Percentiles rank a stretch among this genome's conserved stretches.
These are phyloP conservation scores for Xylaria polymorpha DNA, from an alignment of 2,329 filamentous ascomycete species.

Conservation along the genomic window DNA sequence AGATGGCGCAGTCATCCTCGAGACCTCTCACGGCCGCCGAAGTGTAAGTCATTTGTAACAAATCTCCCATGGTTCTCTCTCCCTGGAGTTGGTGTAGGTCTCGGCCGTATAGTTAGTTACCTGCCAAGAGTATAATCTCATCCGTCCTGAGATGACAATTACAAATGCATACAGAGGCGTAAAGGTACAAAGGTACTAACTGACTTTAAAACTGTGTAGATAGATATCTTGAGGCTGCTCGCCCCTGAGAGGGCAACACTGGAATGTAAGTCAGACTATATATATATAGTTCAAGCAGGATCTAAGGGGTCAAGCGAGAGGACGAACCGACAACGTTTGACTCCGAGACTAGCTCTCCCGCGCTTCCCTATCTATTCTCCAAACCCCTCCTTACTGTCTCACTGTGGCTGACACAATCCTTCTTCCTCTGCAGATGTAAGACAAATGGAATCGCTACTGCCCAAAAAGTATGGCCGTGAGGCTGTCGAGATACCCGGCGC, in stretches of 20 bases:
- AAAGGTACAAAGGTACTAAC: constrained; percentile 11
- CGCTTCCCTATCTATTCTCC: background rate
- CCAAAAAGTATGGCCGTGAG: constrained; percentile 78
- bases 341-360: constrained; percentile 24
- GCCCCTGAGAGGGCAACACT: constrained; percentile 88
- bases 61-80: background rate
- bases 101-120: constrained; percentile 22
- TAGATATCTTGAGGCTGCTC: constrained; percentile 84
- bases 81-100: constrained; percentile 4
- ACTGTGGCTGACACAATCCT: constrained; percentile 32
- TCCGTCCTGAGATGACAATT: background rate
- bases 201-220: constrained; percentile 52
- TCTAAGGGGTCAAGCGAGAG: constrained; percentile 23
- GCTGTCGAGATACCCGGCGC: constrained; percentile 89
- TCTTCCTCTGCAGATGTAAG: constrained; percentile 71
- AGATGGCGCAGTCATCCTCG: constrained; percentile 83
- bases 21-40: constrained; percentile 90
- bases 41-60: constrained; percentile 54
- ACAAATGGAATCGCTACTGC: constrained; percentile 81
- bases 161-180: background rate
- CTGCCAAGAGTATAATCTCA: constrained; percentile 5
- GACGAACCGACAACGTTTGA: constrained; percentile 1
- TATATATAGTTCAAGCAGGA: constrained; percentile 16
- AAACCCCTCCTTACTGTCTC: constrained; percentile 28
- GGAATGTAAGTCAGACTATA: constrained; percentile 75